Conservation (phyloP, 2,329 filamentous ascomycete genomes). For the Fonsecaea monophora region DNA sequence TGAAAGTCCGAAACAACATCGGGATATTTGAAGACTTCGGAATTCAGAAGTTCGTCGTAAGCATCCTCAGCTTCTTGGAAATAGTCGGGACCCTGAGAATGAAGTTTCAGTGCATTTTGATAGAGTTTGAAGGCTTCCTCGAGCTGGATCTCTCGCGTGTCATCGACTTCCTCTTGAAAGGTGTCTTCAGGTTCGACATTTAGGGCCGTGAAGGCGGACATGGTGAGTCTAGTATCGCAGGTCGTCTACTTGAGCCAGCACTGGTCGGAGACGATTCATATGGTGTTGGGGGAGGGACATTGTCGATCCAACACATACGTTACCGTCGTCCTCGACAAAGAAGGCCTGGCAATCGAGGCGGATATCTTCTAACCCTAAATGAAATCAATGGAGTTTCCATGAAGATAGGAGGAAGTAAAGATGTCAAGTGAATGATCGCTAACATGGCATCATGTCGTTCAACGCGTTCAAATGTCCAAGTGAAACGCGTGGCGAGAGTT, state of each 20-base stretch:
- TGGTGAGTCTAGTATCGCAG: conserved; percentile 18
- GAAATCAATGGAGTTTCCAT: not conserved
- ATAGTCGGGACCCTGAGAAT: conserved; percentile 80
- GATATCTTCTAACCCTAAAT: not conserved
- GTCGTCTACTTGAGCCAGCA: not conserved
- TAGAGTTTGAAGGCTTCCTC: conserved; percentile 96
- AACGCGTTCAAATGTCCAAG: not conserved
- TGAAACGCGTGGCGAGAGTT: not conserved
- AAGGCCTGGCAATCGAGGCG: not conserved
- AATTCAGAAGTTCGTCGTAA: conserved; percentile 83
- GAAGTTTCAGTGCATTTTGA: conserved; percentile 86
- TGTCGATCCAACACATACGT: not conserved
- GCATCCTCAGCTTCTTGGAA: conserved; percentile 79
- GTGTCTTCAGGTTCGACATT: conserved; percentile 95
- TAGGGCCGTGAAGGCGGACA: conserved; percentile 42
- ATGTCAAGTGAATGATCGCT: not conserved
- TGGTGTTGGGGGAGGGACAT: not conserved
- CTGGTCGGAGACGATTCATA: conserved; percentile 3
- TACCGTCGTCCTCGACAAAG: not conserved
- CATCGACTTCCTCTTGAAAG: conserved; percentile 88
- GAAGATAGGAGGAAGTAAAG: not conserved
- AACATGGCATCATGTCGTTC: not conserved
- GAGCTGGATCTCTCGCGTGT: conserved; percentile 94
- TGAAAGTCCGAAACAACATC: conserved; percentile 86
- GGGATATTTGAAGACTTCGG: conserved; percentile 91